phyloP scores from a whole-genome alignment of 768 basidiomycete genomes.

The Paxillus rubicundulus region DNA sequence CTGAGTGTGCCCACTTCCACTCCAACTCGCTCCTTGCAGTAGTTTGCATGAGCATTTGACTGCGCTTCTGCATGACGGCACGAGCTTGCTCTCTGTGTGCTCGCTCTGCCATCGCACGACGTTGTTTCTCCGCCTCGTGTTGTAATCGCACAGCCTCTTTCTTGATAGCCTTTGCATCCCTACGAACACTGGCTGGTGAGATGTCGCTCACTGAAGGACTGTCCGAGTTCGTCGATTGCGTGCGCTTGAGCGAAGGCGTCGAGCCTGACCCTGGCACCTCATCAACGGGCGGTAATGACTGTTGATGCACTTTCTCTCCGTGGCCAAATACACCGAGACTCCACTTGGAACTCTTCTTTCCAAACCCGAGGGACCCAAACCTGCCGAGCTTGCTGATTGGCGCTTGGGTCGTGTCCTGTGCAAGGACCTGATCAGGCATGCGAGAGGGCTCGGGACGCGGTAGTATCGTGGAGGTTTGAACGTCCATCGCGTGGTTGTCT shows the following conservation, averaged over 20 bases:
- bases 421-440: constrained; percentile 33
- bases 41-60: constrained; percentile 63
- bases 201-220: constrained; percentile 58
- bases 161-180: constrained; percentile 72
- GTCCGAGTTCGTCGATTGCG: constrained; percentile 75
- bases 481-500: constrained; percentile 43
- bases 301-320: constrained; percentile 64
- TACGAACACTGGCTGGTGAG: constrained; percentile 38
- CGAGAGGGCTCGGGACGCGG: constrained; percentile 34
- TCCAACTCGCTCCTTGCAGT: constrained; percentile 54
- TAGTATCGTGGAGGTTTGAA: constrained; percentile 49
- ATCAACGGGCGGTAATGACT: constrained; percentile 65
- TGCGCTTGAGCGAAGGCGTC: constrained; percentile 70
- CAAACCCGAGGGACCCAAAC: constrained; percentile 56
- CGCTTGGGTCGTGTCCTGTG: constrained; percentile 38
- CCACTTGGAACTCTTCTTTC: constrained; percentile 70
- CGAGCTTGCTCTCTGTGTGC: constrained; percentile 84
- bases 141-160: constrained; percentile 78
- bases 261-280: constrained; percentile 58
- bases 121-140: constrained; percentile 81
- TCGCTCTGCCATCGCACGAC: constrained; percentile 70
- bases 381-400: constrained; percentile 56
- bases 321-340: constrained; percentile 67
- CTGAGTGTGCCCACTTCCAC: constrained; percentile 49
- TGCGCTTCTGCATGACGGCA: constrained; percentile 89